phyloP scores from a whole-genome alignment of 192 early-diverging fungal species.

The Podila verticillata region DNA sequence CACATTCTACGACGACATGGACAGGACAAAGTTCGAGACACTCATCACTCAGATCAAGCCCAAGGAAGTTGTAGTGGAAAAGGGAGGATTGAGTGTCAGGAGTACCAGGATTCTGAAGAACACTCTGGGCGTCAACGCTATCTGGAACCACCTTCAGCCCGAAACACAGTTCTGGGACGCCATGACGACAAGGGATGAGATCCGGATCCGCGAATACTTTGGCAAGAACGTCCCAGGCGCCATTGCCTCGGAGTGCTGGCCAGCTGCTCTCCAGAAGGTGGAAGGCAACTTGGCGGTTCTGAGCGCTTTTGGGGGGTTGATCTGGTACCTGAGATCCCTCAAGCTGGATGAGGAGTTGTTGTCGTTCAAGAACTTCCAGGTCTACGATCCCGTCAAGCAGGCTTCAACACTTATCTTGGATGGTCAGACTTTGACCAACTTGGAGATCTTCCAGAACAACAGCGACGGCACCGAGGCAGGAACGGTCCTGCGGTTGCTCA shows the following conservation, averaged over 20 bases:
- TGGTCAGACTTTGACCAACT: constrained; percentile 90
- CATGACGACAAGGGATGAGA: constrained; percentile 64
- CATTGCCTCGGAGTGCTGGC: constrained; percentile 32
- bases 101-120: constrained; percentile 73
- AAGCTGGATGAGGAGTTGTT: constrained; percentile 88
- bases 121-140: constrained; percentile 58
- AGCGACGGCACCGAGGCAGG: constrained; percentile 77
- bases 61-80: constrained; percentile 89
- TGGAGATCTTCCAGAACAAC: constrained; percentile 92
- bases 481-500: constrained; percentile 86
- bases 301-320: constrained; percentile 75
- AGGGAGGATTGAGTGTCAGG: constrained; percentile 62
- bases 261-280: constrained; percentile 27
- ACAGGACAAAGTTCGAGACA: constrained; percentile 93
- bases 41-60: constrained; percentile 93
- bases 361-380: constrained; percentile 83
- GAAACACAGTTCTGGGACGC: constrained; percentile 79
- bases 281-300: constrained; percentile 26
- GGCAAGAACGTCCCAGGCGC: constrained; percentile 27
- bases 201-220: constrained; percentile 72
- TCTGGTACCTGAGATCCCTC: constrained; percentile 89
- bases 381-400: constrained; percentile 87
- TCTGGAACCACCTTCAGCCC: constrained; percentile 72
- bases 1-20: constrained; percentile 83
- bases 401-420: constrained; percentile 85